A percentile compares a stretch with the other conserved stretches of the same genome.
phyloP scores from a whole-genome alignment of 352 stramenopile species.

The Pythium graminicola region DNA sequence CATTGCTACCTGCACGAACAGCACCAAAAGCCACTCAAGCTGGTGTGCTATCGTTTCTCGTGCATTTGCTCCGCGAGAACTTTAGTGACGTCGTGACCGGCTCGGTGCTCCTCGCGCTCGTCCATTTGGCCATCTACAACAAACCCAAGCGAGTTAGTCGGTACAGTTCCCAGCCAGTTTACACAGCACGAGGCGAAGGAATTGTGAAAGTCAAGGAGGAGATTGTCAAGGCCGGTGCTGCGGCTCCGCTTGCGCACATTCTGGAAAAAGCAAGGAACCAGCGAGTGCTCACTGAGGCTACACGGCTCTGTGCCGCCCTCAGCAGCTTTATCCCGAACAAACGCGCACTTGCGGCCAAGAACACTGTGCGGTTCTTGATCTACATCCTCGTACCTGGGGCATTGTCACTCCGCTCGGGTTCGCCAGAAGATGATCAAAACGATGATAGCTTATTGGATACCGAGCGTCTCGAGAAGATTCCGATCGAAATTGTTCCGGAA shows the following conservation, averaged over 20 bases:
- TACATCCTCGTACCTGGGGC: constrained; percentile 30
- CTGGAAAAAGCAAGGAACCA: constrained; percentile 42
- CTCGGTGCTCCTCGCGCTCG: constrained; percentile 58
- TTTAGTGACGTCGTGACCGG: constrained; percentile 53
- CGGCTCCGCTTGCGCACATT: constrained; percentile 43
- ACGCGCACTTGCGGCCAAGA: constrained; percentile 57
- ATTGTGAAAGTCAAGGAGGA: constrained; percentile 43
- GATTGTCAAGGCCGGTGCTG: constrained; percentile 49
- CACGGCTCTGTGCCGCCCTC: constrained; percentile 50
- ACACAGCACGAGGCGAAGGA: constrained; percentile 1
- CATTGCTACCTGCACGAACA: constrained; percentile 43
- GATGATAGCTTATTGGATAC: constrained; percentile 21
- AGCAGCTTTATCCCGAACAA: constrained; percentile 53
- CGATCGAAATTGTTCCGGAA: constrained; percentile 30
- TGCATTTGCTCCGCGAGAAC: constrained; percentile 45
- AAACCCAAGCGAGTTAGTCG: constrained; percentile 24
- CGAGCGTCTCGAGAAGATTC: constrained; percentile 28
- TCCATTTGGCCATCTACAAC: constrained; percentile 57
- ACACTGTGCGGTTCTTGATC: constrained; percentile 41
- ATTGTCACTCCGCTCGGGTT: not conserved
- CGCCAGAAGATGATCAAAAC: constrained; percentile 2
- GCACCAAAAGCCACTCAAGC: constrained; percentile 40
- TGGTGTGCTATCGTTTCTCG: constrained; percentile 57
- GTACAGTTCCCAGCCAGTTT: constrained; percentile 1
- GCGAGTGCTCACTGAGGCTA: constrained; percentile 47